Percentiles rank a stretch among this genome's conserved stretches.
Evolutionary conservation across 352 stramenopile species (phyloP).

Genomic region (Phytophthora cryptogea): DNA sequence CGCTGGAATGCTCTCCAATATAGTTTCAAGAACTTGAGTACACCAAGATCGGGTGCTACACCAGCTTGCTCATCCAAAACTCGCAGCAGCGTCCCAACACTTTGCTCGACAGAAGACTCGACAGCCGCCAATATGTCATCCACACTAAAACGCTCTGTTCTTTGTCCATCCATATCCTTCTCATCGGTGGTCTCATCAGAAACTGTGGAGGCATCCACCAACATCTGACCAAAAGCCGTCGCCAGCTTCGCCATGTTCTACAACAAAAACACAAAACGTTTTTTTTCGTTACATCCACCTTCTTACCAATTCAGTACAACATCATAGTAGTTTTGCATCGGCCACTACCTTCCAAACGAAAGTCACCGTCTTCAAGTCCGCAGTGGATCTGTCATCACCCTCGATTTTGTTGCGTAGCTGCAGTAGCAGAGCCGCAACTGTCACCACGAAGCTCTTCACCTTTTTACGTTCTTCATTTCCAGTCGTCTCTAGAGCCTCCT

Average conservation of each 20-base stretch:
- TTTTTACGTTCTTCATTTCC: background rate
- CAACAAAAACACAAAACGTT: slow-evolving; percentile 3
- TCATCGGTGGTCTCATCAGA: background rate
- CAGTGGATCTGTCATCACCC: slow-evolving; percentile 6
- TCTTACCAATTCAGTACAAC: background rate
- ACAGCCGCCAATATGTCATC: slow-evolving; percentile 38
- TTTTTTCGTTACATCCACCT: background rate
- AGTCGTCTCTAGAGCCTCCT: background rate
- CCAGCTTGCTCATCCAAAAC: slow-evolving; percentile 6
- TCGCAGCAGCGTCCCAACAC: slow-evolving; percentile 20
- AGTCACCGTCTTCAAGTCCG: slow-evolving; percentile 47
- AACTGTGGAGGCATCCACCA: slow-evolving; percentile 9
- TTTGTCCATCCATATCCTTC: background rate
- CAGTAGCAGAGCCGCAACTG: slow-evolving; percentile 23
- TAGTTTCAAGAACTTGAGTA: slow-evolving; percentile 53
- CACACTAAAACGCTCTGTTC: slow-evolving; percentile 23
- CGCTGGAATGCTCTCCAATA: slow-evolving; percentile 69
- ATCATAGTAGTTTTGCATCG: background rate
- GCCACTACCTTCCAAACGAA: slow-evolving; percentile 56
- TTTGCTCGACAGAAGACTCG: slow-evolving; percentile 38
- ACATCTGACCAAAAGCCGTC: slow-evolving; percentile 23
- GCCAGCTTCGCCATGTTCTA: slow-evolving; percentile 56
- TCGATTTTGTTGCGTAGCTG: slow-evolving; percentile 27
- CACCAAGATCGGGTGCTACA: slow-evolving; percentile 2
- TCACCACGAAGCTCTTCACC: slow-evolving; percentile 13